These are phyloP conservation scores for Nicotiana otophora DNA, from an alignment of 257 asterid genomes.

Conservation along the genomic window DNA sequence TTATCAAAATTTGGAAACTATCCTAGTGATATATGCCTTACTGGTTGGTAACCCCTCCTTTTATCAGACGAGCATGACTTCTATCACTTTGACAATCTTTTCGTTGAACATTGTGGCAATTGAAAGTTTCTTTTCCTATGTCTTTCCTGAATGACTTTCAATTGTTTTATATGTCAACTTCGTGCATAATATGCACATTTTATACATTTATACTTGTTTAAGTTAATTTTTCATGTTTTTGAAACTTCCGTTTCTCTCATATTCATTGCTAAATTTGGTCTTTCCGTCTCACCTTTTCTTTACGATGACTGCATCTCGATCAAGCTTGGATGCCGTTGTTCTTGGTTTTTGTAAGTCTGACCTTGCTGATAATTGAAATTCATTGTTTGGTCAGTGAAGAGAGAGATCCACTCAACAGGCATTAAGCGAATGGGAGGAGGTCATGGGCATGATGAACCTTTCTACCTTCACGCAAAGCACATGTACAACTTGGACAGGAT, in stretches of 20 bases:
- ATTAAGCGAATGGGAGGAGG: conserved; percentile 73
- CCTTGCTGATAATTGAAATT: not conserved
- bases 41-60: not conserved
- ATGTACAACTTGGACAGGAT: conserved; percentile 93
- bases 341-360: not conserved
- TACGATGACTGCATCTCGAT: not conserved
- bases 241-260: not conserved
- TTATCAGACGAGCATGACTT: not conserved
- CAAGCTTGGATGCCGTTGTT: not conserved
- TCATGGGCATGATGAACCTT: conserved; percentile 84
- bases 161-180: not conserved
- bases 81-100: not conserved
- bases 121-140: not conserved
- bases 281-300: not conserved
- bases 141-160: not conserved
- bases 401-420: conserved; percentile 70
- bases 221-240: not conserved
- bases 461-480: conserved; percentile 85
- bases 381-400: conserved; percentile 31
- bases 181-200: not conserved
- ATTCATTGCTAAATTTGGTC: not conserved
- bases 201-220: not conserved
- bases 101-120: not conserved
- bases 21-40: not conserved
- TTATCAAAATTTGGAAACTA: not conserved